These are phyloP conservation scores for Globisporangium megalacanthum DNA, from an alignment of 352 stramenopile species.

Conservation along the genomic window DNA sequence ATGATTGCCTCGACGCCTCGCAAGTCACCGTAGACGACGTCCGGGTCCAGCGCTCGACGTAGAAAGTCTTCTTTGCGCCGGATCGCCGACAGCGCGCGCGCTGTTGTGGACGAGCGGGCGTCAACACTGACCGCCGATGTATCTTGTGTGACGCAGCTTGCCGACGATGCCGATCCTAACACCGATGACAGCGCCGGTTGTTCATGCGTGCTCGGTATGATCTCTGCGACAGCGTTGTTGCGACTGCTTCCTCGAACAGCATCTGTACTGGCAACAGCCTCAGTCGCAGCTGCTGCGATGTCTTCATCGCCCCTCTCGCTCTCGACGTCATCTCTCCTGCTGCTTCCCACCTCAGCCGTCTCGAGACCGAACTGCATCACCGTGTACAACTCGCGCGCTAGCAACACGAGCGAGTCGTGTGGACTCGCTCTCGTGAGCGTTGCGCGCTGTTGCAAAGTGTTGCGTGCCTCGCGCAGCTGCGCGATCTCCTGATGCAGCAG, in stretches of 20 bases:
- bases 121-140: too few species aligned
- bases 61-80: conserved; percentile 5
- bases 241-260: too few species aligned
- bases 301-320: neutral
- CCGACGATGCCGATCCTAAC: too few species aligned
- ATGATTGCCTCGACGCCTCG: conserved; percentile 3
- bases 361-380: conserved; percentile 3
- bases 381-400: neutral
- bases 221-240: too few species aligned
- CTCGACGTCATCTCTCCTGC: neutral
- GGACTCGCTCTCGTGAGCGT: neutral
- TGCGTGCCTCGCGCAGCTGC: neutral
- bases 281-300: neutral
- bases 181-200: too few species aligned
- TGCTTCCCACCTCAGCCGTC: neutral
- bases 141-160: too few species aligned
- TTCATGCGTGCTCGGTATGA: too few species aligned
- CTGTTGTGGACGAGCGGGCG: too few species aligned
- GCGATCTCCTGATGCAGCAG: neutral
- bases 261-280: too few species aligned
- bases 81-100: too few species aligned
- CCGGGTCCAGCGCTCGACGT: neutral
- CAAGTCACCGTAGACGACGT: neutral
- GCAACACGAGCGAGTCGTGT: conserved; percentile 1
- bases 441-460: neutral